Evolutionary conservation across 2,329 filamentous ascomycete genomes (phyloP).

Genomic region (Amesomyces nigricolor): DNA sequence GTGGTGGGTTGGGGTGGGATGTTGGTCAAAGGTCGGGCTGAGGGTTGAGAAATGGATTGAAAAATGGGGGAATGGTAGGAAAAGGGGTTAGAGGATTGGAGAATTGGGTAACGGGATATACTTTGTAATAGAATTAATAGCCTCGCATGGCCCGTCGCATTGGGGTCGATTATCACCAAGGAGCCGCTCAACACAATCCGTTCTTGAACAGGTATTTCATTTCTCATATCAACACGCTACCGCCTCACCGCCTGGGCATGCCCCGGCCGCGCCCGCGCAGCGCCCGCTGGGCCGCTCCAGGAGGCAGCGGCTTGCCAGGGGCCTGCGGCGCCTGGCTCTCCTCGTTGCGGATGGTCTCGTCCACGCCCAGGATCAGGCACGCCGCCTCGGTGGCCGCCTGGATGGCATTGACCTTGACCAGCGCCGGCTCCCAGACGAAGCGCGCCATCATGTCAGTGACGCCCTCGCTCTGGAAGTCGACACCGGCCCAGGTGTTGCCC

Average conservation of each 20-base stretch:
- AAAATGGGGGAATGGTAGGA: too few species aligned
- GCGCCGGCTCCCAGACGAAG: conserved; percentile 95
- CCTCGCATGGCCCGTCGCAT: too few species aligned
- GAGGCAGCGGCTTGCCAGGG: conserved; percentile 67
- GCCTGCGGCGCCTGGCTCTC: conserved; percentile 81
- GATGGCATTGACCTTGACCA: conserved; percentile 96
- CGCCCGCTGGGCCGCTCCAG: conserved; percentile 82
- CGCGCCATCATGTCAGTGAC: conserved; percentile 89
- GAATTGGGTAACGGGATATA: too few species aligned
- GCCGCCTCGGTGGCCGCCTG: conserved; percentile 93
- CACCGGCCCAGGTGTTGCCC: conserved; percentile 88
- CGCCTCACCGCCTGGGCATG: conserved; percentile 72
- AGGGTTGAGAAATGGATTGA: too few species aligned
- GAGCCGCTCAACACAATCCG: not conserved
- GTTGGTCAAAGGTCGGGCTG: too few species aligned
- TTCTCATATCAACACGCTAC: not conserved
- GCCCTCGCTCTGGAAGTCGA: conserved; percentile 90
- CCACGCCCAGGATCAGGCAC: conserved; percentile 91
- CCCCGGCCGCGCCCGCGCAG: conserved; percentile 77
- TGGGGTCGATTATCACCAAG: too few species aligned
- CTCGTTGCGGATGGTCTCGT: conserved; percentile 98
- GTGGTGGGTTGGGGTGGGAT: not conserved
- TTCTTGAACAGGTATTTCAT: conserved; percentile 4
- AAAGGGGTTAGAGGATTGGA: too few species aligned
- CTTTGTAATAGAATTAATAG: too few species aligned